A percentile compares a stretch with the other conserved stretches of the same genome.
phyloP scores from a whole-genome alignment of 441 rosid genomes.

The Flueggea neowawraea region DNA sequence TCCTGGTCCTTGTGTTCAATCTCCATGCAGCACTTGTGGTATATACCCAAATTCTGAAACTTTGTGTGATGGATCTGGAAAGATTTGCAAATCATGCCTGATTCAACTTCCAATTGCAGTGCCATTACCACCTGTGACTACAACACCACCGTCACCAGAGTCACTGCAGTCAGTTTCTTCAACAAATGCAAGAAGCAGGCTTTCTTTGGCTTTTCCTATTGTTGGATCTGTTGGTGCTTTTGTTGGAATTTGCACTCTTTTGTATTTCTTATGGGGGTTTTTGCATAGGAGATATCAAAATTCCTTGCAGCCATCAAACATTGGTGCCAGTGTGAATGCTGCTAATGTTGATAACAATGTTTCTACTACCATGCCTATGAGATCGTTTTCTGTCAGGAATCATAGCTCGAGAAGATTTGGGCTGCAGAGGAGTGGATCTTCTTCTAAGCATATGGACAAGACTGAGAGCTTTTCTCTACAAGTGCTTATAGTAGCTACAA shows the following conservation, averaged over 20 bases:
- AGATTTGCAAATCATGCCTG: conserved; percentile 50
- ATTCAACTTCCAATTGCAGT: conserved; percentile 39
- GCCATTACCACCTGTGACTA: conserved; percentile 31
- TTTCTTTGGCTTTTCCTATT: conserved; percentile 27
- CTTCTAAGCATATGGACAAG: conserved; percentile 30
- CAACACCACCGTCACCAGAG: conserved; percentile 12
- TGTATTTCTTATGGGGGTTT: conserved; percentile 27
- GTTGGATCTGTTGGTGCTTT: conserved; percentile 50
- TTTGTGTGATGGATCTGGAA: conserved; percentile 46
- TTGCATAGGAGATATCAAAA: conserved; percentile 11
- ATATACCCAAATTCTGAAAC: conserved; percentile 41
- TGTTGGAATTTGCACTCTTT: conserved; percentile 36
- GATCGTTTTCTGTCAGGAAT: conserved; percentile 21
- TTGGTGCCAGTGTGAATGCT: conserved; percentile 8
- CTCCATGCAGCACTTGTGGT: conserved; percentile 43
- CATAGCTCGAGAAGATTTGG: conserved; percentile 23
- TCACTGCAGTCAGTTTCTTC: conserved; percentile 15
- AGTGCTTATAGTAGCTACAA: conserved; percentile 44
- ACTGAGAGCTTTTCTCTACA: conserved; percentile 30
- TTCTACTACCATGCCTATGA: conserved; percentile 14
- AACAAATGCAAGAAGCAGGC: conserved; percentile 14
- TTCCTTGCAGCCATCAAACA: conserved; percentile 19
- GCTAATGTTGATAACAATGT: conserved; percentile 7
- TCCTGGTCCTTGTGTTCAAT: conserved; percentile 58
- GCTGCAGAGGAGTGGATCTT: conserved; percentile 38